Conservation (phyloP, 2,329 filamentous ascomycete genomes). For the Aspergillus caelatus region DNA sequence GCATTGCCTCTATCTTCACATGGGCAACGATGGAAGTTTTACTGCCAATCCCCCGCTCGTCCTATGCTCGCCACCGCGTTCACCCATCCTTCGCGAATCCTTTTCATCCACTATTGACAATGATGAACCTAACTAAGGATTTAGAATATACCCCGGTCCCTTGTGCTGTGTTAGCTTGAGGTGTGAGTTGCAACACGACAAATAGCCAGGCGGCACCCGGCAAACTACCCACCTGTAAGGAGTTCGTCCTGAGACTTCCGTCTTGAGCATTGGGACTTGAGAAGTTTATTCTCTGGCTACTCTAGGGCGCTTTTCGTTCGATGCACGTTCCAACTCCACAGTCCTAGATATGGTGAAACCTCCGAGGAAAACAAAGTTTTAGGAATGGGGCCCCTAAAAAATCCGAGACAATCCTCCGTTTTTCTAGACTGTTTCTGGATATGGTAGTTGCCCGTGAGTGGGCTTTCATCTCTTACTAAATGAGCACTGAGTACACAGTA, state of each 20-base stretch:
- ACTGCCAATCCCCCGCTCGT: constrained; percentile 11
- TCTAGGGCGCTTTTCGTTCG: constrained; percentile 10
- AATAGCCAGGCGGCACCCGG: background rate
- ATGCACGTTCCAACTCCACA: constrained; percentile 19
- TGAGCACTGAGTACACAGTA: background rate
- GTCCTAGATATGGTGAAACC: constrained; percentile 27
- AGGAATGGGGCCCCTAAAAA: constrained; percentile 16
- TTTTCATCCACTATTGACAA: constrained; percentile 3
- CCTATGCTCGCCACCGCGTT: background rate
- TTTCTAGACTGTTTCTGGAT: background rate
- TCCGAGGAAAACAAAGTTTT: constrained; percentile 23
- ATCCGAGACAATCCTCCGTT: constrained; percentile 14
- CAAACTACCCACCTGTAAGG: constrained; percentile 9
- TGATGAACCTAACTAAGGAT: constrained; percentile 4
- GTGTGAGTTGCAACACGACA: background rate
- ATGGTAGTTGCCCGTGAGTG: background rate
- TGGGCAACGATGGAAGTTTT: background rate
- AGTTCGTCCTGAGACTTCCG: constrained; percentile 11
- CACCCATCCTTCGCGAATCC: constrained; percentile 5
- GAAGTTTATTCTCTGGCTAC: constrained; percentile 19
- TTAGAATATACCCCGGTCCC: background rate
- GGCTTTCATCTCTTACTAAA: background rate
- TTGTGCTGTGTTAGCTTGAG: background rate
- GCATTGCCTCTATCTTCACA: background rate
- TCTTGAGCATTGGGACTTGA: constrained; percentile 8